Evolutionary conservation across 495 filamentous ascomycete species (phyloP).

Genomic region (Trichoderma erinaceum): DNA sequence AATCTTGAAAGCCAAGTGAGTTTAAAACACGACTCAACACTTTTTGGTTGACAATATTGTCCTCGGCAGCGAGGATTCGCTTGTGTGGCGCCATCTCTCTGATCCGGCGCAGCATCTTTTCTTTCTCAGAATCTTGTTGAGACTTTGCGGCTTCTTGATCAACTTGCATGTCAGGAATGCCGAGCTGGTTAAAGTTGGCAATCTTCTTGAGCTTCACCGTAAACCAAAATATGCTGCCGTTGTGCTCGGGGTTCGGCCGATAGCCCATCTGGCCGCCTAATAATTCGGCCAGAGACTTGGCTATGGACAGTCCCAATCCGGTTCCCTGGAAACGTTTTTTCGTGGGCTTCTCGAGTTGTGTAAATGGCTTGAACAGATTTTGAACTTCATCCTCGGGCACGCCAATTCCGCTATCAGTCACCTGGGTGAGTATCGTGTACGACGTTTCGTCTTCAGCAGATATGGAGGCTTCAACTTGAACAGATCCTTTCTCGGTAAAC

Average conservation of each 20-base stretch:
- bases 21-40: slow-evolving; percentile 55
- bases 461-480: slow-evolving; percentile 29
- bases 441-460: slow-evolving; percentile 34
- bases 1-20: slow-evolving; percentile 46
- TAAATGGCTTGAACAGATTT: slow-evolving; percentile 73
- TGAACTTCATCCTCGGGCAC: slow-evolving; percentile 55
- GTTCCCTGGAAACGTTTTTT: slow-evolving; percentile 77
- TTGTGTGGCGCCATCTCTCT: slow-evolving; percentile 29
- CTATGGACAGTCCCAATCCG: slow-evolving; percentile 72
- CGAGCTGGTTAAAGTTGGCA: slow-evolving; percentile 22
- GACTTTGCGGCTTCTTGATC: slow-evolving; percentile 12
- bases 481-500: slow-evolving; percentile 42
- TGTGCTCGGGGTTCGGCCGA: slow-evolving; percentile 44
- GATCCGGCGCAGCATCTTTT: slow-evolving; percentile 19
- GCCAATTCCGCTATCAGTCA: slow-evolving; percentile 73
- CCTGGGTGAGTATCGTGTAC: slow-evolving; percentile 50
- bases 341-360: slow-evolving; percentile 67
- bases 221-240: slow-evolving; percentile 57
- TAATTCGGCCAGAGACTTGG: slow-evolving; percentile 62
- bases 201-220: slow-evolving; percentile 46
- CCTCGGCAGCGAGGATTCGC: slow-evolving; percentile 51
- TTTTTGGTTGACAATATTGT: slow-evolving; percentile 59
- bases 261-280: slow-evolving; percentile 65
- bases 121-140: background rate
- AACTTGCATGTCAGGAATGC: no score